Conservation (phyloP, 495 filamentous ascomycete species). For the Podospora pseudopauciseta region DNA sequence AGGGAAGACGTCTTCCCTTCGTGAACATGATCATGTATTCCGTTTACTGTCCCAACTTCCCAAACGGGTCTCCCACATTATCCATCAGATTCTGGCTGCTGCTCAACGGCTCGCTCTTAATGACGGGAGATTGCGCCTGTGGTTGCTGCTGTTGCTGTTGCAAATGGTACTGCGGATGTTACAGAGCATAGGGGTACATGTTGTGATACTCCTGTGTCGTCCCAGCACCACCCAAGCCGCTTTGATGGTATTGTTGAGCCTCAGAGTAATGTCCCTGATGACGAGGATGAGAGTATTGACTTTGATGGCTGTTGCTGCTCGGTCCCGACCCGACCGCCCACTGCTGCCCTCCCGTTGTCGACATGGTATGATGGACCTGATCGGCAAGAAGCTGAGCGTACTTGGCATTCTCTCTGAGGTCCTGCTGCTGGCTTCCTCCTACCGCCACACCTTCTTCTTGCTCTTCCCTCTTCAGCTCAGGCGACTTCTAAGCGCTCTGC, state of each 20-base stretch:
- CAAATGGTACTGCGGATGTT: background rate
- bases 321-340: background rate
- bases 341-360: background rate
- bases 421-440: background rate
- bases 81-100: background rate
- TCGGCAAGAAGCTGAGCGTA: background rate
- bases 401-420: background rate
- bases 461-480: background rate
- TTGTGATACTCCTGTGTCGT: background rate
- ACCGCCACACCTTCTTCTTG: background rate
- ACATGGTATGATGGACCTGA: background rate
- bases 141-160: background rate
- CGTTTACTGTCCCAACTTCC: background rate
- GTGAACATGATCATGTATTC: too few relatives aligned
- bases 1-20: too few relatives aligned
- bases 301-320: background rate
- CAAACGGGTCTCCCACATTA: background rate
- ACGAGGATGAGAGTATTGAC: background rate
- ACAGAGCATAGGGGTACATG: too few relatives aligned
- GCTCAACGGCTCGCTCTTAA: background rate
- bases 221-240: background rate
- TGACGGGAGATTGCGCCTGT: background rate
- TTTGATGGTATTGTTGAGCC: background rate
- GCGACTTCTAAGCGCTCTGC: constrained; percentile 29
- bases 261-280: background rate